Evolutionary conservation across 2,329 filamentous ascomycete genomes (phyloP).

Genomic region (Hypoxylon sp.): DNA sequence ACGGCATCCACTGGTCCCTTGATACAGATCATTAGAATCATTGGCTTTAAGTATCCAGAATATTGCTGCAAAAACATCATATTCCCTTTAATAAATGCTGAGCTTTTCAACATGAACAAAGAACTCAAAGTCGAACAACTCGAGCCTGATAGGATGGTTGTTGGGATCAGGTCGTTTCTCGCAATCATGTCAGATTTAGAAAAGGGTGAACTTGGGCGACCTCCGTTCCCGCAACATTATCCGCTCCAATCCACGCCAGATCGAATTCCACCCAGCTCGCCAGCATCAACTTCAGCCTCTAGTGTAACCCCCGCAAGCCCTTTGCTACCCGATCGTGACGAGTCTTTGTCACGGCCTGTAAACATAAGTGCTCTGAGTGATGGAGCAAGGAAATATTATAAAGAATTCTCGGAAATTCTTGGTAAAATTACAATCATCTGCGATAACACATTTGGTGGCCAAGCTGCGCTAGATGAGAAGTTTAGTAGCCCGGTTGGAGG

Average conservation of each 20-base stretch:
- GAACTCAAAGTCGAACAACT: slow-evolving; percentile 91
- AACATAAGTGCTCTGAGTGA: slow-evolving; percentile 77
- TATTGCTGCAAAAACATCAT: slow-evolving; percentile 93
- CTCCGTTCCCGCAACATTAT: slow-evolving; percentile 86
- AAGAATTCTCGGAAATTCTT: slow-evolving; percentile 92
- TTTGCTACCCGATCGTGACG: slow-evolving; percentile 63
- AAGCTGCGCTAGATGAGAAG: slow-evolving; percentile 95
- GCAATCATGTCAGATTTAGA: slow-evolving; percentile 95
- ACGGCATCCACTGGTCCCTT: slow-evolving; percentile 87
- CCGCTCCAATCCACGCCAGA: slow-evolving; percentile 59
- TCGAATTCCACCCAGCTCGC: slow-evolving; percentile 63
- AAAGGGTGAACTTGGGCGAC: slow-evolving; percentile 80
- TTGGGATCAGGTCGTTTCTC: slow-evolving; percentile 94
- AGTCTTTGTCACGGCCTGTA: slow-evolving; percentile 77
- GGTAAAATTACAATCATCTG: slow-evolving; percentile 97
- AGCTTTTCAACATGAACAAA: slow-evolving; percentile 82
- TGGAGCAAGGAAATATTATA: slow-evolving; percentile 85
- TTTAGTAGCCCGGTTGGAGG: slow-evolving; percentile 80
- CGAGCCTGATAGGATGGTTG: slow-evolving; percentile 96
- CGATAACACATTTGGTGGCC: slow-evolving; percentile 96
- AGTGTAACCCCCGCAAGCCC: slow-evolving; percentile 48
- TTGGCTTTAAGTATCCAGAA: slow-evolving; percentile 94
- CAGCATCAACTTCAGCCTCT: slow-evolving; percentile 61
- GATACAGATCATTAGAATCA: slow-evolving; percentile 93
- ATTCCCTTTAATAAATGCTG: slow-evolving; percentile 95